A percentile compares a stretch with the other conserved stretches of the same genome.
Conservation (phyloP, 805 yeast species). For the Wickerhamiella musiphila region DNA sequence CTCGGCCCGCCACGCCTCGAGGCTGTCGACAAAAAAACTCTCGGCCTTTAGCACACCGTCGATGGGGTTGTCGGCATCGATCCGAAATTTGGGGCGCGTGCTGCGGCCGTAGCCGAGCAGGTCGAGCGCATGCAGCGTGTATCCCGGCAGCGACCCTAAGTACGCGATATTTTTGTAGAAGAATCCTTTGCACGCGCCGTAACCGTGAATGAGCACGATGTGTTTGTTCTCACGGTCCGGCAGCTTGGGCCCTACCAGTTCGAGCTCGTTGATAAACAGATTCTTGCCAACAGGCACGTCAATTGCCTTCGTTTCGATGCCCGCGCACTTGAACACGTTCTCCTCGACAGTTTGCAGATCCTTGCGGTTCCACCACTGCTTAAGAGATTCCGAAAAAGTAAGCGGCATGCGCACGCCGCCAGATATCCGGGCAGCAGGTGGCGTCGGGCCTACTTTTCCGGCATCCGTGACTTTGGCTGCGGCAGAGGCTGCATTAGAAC, state of each 20-base stretch:
- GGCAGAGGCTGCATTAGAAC: too few species aligned
- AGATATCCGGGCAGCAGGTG: too few species aligned
- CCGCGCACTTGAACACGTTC: conserved; percentile 36
- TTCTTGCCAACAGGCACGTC: conserved; percentile 37
- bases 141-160: conserved; percentile 25
- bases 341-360: conserved; percentile 27
- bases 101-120: conserved; percentile 83
- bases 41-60: conserved; percentile 35
- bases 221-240: conserved; percentile 24
- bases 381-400: conserved; percentile 22
- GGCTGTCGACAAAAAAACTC: conserved; percentile 45
- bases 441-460: too few species aligned
- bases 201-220: conserved; percentile 74
- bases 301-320: conserved; percentile 25
- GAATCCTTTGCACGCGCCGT: conserved; percentile 80
- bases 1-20: conserved; percentile 41
- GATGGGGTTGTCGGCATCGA: conserved; percentile 14
- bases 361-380: conserved; percentile 28
- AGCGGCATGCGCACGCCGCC: conserved; percentile 23
- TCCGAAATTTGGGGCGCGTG: conserved; percentile 49
- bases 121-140: conserved; percentile 77
- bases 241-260: conserved; percentile 22
- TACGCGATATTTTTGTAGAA: conserved; percentile 53
- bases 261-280: conserved; percentile 59
- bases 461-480: too few species aligned